A percentile compares a stretch with the other conserved stretches of the same genome.
Evolutionary conservation across 1,139 yeast genomes (phyloP).

Genomic region (Diutina neorugosa): DNA sequence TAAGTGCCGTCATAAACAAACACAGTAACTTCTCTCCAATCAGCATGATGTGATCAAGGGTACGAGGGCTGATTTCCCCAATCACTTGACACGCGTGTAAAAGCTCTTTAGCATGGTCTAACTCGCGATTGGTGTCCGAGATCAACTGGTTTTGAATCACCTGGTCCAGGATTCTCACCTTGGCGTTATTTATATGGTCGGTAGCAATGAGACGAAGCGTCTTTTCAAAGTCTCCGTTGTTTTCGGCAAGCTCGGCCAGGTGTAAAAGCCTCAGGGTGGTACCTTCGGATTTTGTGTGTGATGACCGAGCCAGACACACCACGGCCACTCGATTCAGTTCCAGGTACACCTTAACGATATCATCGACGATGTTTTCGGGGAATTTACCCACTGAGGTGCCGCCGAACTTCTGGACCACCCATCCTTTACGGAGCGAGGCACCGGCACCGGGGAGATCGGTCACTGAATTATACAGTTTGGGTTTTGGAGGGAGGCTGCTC

Average conservation of each 20-base stretch:
- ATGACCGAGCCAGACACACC: conserved; percentile 91
- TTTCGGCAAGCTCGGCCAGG: conserved; percentile 71
- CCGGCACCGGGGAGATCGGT: conserved; percentile 18
- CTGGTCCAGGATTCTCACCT: conserved; percentile 31
- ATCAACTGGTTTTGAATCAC: conserved; percentile 37
- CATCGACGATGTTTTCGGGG: conserved; percentile 71
- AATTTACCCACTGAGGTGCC: conserved; percentile 98
- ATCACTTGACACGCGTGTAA: conserved; percentile 80
- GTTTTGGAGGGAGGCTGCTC: background rate
- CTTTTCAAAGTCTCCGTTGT: conserved; percentile 37
- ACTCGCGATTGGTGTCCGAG: conserved; percentile 47
- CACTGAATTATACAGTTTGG: conserved; percentile 23
- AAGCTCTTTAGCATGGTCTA: conserved; percentile 55
- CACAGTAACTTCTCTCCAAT: conserved; percentile 91
- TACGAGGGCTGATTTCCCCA: conserved; percentile 84
- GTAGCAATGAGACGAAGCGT: conserved; percentile 52
- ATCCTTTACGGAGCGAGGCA: conserved; percentile 24
- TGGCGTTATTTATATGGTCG: conserved; percentile 76
- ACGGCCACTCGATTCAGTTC: conserved; percentile 69
- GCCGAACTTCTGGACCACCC: conserved; percentile 94
- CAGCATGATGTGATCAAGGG: conserved; percentile 82
- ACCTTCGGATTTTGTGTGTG: conserved; percentile 86
- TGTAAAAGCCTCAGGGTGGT: conserved; percentile 75
- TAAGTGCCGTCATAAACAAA: conserved; percentile 71
- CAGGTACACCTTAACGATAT: conserved; percentile 61